Evolutionary conservation across 2,329 filamentous ascomycete species (phyloP).

Genomic region (Xylaria hypoxylon): DNA sequence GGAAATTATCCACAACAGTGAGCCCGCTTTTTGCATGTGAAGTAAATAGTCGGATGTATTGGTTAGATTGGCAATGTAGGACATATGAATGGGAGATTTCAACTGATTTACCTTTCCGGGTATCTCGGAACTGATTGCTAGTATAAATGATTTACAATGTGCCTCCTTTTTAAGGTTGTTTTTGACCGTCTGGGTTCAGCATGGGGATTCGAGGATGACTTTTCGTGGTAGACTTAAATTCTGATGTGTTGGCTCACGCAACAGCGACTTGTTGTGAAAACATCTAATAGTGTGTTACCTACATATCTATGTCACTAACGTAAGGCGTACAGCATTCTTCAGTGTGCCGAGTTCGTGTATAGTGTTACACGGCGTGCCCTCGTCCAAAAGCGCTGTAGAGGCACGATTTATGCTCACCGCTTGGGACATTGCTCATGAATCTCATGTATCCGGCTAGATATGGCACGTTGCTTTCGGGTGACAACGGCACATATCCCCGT

Average conservation of each 20-base stretch:
- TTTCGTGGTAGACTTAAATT: not conserved
- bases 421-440: not conserved
- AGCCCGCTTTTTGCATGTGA: not conserved
- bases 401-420: not conserved
- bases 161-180: not conserved
- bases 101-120: not conserved
- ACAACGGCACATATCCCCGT: not conserved
- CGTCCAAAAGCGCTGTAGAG: constrained; percentile 1
- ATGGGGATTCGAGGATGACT: not conserved
- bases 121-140: not conserved
- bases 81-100: not conserved
- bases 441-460: not conserved
- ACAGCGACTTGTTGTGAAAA: not conserved
- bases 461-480: not conserved
- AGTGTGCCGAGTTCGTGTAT: not conserved
- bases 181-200: not conserved
- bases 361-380: not conserved
- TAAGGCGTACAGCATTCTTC: not conserved
- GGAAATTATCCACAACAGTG: not conserved
- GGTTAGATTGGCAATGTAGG: not conserved
- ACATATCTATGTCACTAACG: not conserved
- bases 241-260: not conserved
- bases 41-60: not conserved
- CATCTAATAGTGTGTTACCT: not conserved
- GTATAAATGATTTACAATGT: not conserved